Evolutionary conservation across 768 basidiomycete species (phyloP), one percentile per base, ranked within the genome.

Genomic region (Suillus weaverae): DNA sequence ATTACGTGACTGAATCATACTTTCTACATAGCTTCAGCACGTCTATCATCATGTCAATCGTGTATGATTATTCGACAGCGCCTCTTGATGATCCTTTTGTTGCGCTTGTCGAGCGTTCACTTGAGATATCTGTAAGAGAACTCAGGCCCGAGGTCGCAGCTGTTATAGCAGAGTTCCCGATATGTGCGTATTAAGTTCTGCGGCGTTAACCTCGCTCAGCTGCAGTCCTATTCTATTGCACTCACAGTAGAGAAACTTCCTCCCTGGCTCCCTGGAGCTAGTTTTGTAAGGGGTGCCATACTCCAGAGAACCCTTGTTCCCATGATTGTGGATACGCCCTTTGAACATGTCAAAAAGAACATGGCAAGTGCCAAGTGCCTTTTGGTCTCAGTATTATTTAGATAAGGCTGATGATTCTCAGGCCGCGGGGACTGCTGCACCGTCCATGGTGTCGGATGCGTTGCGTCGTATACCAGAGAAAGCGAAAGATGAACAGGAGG

Each of bases 361-460:
- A 65, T 73, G 70, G 72, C 70, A 8, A 59, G 71, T 66, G 6
- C 38, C 20, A 3, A 56, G 69, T 64, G 4, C 38, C 20, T n/a
- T 13, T 48, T 46, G 33, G 13, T 65, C 20, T n/a, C 13, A 18
- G 43, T 54, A 26, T 35, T 38, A 39, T 41, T 44, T n/a, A 56
- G 11, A 32, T 13, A 4, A 50, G 22, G 3, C 26, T 53, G 11
- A 54, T 26, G 9, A 18, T 33, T 20, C 4, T 22, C 44, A 73
- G 72, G 69, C 65, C 0, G 64, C 66, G 22, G 72, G 70, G 11
- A 69, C 63, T 1, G 73, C 70, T 8, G 66, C 62, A 43, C 60
- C 67, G 13, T 73, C 71, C 1, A 70, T 73, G 73, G 72, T 73
- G 20, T 74, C 67, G 2, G 66, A 71, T 18, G 65, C 72, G 20